Evolutionary conservation across 2,329 filamentous ascomycete species (phyloP), one percentile per base, ranked within the genome.

Genomic region (Knufia petricola): DNA sequence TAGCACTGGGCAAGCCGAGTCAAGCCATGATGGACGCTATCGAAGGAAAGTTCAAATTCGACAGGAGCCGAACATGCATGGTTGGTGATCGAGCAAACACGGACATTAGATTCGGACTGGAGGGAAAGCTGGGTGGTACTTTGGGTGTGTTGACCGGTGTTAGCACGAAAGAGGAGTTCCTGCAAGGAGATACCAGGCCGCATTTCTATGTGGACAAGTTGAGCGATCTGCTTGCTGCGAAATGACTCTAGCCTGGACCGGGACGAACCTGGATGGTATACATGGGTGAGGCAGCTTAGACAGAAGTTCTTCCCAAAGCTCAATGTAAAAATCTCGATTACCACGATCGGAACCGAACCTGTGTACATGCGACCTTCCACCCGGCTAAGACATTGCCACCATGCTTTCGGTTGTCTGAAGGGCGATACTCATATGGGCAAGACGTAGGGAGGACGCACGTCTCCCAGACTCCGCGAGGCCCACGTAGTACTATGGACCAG

Each of bases 11-110:
- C 0, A 98, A 98, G 70, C 92, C 92, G 2, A 95, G 87, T 64
- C 88, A 95, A 71, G 90, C 90, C 3, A 98, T 98, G 92, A 95
- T 98, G 90, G 90, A 96, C 65, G 88, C 92, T 2, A 85, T 98
- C 50, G 90, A 96, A 72, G 90, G 90, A 50, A 95, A 94, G 67
- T 95, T 96, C 66, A 76, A 85, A 57, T 84, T 98, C 47, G 82
- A 96, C 64, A 78, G 89, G 31, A 78, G 75, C 52, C 81, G 81
- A 58, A 86, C 92, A 1, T 96, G 92, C 68, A 98, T 98, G 92
- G 78, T 98, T 37, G 92, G 92, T 4, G 92, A 98, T 66, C 77
- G 92, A 24, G 72, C 95, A 55, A 86, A 96, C 65, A 98, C 92
- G 0, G 92, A 98, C 67, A 96, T 98, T 64, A 82, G 85, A 64